Conservation (phyloP, 805 yeast genomes). For the Limtongozyma cylindracea region DNA sequence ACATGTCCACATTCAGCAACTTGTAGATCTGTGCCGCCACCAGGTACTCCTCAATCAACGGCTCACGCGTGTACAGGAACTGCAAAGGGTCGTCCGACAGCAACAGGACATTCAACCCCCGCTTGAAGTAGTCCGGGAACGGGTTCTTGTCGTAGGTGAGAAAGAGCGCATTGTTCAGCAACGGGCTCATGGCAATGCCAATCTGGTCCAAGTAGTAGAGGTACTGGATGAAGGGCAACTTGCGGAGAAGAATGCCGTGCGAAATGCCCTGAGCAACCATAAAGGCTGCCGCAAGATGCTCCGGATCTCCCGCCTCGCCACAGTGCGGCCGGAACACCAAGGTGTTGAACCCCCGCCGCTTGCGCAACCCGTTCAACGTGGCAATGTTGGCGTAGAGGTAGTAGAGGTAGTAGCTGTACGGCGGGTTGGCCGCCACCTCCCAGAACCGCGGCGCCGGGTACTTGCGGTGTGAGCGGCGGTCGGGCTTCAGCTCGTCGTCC, state of each 20-base stretch:
- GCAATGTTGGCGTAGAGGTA: conserved; percentile 73
- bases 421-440: conserved; percentile 66
- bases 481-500: conserved; percentile 90
- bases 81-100: conserved; percentile 97
- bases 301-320: conserved; percentile 99
- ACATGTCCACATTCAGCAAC: conserved; percentile 86
- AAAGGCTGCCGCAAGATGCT: conserved; percentile 78
- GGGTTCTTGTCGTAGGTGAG: conserved; percentile 95
- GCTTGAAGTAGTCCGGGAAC: conserved; percentile 67
- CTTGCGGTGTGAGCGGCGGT: conserved; percentile 48
- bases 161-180: conserved; percentile 88
- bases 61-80: conserved; percentile 91
- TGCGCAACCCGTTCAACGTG: conserved; percentile 67
- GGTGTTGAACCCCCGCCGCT: conserved; percentile 53
- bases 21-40: conserved; percentile 97
- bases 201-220: conserved; percentile 82
- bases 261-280: conserved; percentile 79
- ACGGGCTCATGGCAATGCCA: conserved; percentile 96
- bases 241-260: conserved; percentile 84
- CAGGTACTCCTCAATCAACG: conserved; percentile 89
- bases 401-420: conserved; percentile 89
- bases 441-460: conserved; percentile 74
- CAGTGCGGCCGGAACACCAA: conserved; percentile 94
- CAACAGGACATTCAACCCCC: conserved; percentile 83
- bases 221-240: conserved; percentile 87